Percentiles rank a stretch among this genome's conserved stretches.
Conservation (phyloP, 2,329 filamentous ascomycete genomes). For the Ciborinia camelliae region DNA sequence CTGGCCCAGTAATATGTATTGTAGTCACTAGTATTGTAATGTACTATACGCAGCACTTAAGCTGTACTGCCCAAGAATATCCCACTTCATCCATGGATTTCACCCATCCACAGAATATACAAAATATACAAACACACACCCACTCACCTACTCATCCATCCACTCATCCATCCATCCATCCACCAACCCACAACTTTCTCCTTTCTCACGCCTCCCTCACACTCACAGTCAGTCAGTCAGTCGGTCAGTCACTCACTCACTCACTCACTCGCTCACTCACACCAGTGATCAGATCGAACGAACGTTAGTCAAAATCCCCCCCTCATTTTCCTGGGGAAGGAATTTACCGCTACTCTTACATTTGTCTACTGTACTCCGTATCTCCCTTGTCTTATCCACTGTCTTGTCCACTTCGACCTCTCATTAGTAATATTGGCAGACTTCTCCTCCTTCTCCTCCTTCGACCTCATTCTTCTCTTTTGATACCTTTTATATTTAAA, state of each 20-base stretch:
- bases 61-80: not conserved
- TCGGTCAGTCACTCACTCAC: not conserved
- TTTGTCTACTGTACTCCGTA: not conserved
- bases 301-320: not conserved
- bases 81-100: not conserved
- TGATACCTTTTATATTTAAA: not conserved
- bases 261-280: not conserved
- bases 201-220: too few relatives aligned
- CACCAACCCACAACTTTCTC: too few relatives aligned
- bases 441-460: too few relatives aligned
- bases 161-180: not conserved
- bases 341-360: slow-evolving; percentile 7
- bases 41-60: not conserved
- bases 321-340: slow-evolving; percentile 10
- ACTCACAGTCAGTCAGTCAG: too few relatives aligned
- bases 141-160: not conserved
- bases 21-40: not conserved
- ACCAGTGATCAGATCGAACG: not conserved
- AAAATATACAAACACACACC: too few relatives aligned
- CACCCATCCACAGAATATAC: not conserved
- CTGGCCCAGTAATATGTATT: not conserved
- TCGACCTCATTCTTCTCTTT: not conserved
- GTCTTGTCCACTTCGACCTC: not conserved
- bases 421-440: not conserved
- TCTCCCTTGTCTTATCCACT: not conserved